Base-by-base conservation (phyloP, 2,329 filamentous ascomycete species). In the Trichophyton benhamiae region DNA sequence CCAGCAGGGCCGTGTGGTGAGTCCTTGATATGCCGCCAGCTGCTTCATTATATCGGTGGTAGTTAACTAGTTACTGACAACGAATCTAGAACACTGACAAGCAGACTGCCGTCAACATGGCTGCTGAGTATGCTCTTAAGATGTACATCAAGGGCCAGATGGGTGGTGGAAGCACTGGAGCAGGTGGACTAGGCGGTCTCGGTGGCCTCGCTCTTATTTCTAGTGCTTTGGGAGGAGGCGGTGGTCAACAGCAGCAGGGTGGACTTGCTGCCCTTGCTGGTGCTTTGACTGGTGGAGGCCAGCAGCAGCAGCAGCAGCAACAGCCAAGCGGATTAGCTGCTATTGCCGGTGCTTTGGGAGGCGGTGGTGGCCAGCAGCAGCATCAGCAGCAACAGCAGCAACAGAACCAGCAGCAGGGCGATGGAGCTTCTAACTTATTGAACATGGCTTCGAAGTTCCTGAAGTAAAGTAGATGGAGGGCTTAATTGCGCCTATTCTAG, bases 121-220 rank as follows among this genome's bases (percentile, higher is more conserved):
- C 91, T 2, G 91, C 85, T 1, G 86, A 95, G 80, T 87, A 89
- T 82, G 91, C 91, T 2, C 74, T 96, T 68, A 91, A 95, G 82
- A 87, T 96, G 83, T 96, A 91, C 74, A 77, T 95, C 78, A 91
- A 95, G 82, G 84, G 82, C 67, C 81, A 90, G 72, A 81, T 81
- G 20, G 74, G 79, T 65, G 76, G 79, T 41, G 72, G 76, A n/a
- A 69, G 74, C n/a, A 76, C 76, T 48, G 76, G 77, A 55, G 69
- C 77, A 13, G 73, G 79, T 63, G 80, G 82, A 1, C 55, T 58
- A 22, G 52, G 52, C 15, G 52, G 52, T 9, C 33, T 38, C 33
- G 33, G 33, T 20, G 17, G 57, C 7, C 68, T 87, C 63, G 78
- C 85, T 76, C 74, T 75, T 60, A 66, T 85, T 70, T 84, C 84